These are phyloP conservation scores for Hygrophorus pudorinus DNA, from an alignment of 768 basidiomycete genomes.

Conservation along the genomic window DNA sequence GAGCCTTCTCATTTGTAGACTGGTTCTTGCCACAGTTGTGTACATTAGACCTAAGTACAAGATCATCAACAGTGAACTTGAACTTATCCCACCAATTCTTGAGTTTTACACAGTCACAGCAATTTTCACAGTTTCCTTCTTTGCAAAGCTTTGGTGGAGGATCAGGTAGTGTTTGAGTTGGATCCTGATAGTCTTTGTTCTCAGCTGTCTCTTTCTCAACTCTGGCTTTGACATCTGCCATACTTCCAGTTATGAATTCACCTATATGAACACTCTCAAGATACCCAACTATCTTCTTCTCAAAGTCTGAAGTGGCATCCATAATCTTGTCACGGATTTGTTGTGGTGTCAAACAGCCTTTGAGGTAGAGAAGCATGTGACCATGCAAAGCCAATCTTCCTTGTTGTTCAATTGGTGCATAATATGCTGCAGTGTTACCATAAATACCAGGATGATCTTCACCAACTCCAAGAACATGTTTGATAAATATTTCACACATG, in stretches of 20 bases:
- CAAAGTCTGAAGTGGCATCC: slow-evolving; percentile 16
- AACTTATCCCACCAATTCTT: slow-evolving; percentile 9
- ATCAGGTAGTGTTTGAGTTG: slow-evolving; percentile 15
- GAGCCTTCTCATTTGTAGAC: no score
- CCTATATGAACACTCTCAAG: slow-evolving; percentile 22
- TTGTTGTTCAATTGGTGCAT: slow-evolving; percentile 26
- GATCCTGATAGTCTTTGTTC: slow-evolving; percentile 9
- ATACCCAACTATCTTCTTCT: slow-evolving; percentile 16
- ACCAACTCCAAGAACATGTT: slow-evolving; percentile 15
- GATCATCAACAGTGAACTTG: slow-evolving; percentile 11
- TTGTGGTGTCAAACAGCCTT: slow-evolving; percentile 19
- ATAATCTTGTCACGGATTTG: slow-evolving; percentile 21
- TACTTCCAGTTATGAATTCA: slow-evolving; percentile 18
- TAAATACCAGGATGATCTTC: slow-evolving; percentile 15
- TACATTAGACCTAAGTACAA: slow-evolving; percentile 11
- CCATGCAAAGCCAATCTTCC: slow-evolving; percentile 26
- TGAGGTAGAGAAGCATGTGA: slow-evolving; percentile 27
- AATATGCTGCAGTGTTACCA: slow-evolving; percentile 21
- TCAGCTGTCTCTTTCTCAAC: not conserved
- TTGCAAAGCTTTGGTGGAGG: slow-evolving; percentile 12
- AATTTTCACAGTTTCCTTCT: no score
- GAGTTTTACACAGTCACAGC: not conserved
- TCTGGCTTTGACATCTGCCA: slow-evolving; percentile 9
- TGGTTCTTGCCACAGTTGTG: slow-evolving; percentile 12
- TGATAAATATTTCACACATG: slow-evolving; percentile 15